Evolutionary conservation across 257 asterid species (phyloP).

Genomic region (Solanum medicagineum): DNA sequence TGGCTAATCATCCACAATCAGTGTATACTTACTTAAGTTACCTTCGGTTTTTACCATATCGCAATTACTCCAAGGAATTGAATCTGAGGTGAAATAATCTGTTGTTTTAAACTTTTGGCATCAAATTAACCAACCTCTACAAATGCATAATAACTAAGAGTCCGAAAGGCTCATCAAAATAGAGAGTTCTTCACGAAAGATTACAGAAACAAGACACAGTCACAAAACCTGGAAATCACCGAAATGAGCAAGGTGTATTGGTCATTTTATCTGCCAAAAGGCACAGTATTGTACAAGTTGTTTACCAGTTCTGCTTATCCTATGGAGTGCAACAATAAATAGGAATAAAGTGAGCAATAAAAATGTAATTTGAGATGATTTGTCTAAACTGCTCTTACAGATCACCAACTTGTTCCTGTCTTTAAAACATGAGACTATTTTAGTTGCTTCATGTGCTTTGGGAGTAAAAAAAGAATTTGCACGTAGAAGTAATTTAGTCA

Average conservation of each 20-base stretch:
- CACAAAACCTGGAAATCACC: background rate
- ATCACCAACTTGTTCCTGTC: background rate
- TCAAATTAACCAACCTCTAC: background rate
- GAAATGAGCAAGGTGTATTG: background rate
- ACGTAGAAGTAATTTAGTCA: background rate
- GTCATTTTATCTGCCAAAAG: background rate
- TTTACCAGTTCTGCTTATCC: background rate
- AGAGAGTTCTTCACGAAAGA: background rate
- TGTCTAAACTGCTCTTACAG: background rate
- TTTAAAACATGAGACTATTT: background rate
- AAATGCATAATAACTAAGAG: background rate
- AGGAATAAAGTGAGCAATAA: background rate
- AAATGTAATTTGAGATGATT: background rate
- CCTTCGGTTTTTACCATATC: background rate
- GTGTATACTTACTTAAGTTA: background rate
- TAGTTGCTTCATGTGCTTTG: background rate
- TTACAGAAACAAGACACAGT: background rate
- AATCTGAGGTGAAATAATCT: background rate
- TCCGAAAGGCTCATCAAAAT: background rate
- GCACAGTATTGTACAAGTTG: background rate
- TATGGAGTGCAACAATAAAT: background rate
- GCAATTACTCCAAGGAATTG: background rate
- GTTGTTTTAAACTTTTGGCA: background rate
- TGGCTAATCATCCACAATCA: background rate
- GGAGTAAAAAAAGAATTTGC: background rate